phyloP scores from a whole-genome alignment of 2,329 filamentous ascomycete genomes.

The Trichoderma citrinoviride region DNA sequence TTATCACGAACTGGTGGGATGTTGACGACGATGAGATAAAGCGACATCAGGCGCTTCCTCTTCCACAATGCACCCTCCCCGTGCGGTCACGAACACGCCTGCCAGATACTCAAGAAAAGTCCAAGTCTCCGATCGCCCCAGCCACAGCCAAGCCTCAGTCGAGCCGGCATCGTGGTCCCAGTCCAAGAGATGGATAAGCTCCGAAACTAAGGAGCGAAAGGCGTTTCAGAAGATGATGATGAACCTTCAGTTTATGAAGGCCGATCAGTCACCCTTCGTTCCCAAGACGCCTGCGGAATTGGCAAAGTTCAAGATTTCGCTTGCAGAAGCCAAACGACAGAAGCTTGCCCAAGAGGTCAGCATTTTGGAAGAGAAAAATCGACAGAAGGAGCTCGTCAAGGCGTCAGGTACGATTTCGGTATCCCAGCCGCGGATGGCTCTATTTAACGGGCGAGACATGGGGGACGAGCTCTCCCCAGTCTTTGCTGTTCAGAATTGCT shows the following conservation, averaged over 20 bases:
- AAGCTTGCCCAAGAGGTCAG: slow-evolving; percentile 30
- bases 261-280: slow-evolving; percentile 38
- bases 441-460: slow-evolving; percentile 32
- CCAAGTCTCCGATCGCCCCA: background rate
- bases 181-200: slow-evolving; percentile 41
- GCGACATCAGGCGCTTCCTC: background rate
- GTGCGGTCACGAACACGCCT: background rate
- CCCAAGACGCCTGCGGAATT: slow-evolving; percentile 38
- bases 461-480: slow-evolving; percentile 34
- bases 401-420: background rate
- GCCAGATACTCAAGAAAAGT: background rate
- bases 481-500: slow-evolving; percentile 36
- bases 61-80: slow-evolving; percentile 1
- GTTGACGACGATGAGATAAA: background rate
- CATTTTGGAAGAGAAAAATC: slow-evolving; percentile 26
- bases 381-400: slow-evolving; percentile 23
- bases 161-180: slow-evolving; percentile 38
- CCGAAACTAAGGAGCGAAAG: slow-evolving; percentile 34
- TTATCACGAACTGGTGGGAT: background rate
- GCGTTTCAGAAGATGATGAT: slow-evolving; percentile 37
- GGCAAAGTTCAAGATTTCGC: slow-evolving; percentile 33
- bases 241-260: slow-evolving; percentile 38
- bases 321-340: slow-evolving; percentile 30
- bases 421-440: slow-evolving; percentile 20
- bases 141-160: background rate